These are phyloP conservation scores for Kodamaea sagamina DNA, from an alignment of 805 yeast genomes.

Conservation along the genomic window DNA sequence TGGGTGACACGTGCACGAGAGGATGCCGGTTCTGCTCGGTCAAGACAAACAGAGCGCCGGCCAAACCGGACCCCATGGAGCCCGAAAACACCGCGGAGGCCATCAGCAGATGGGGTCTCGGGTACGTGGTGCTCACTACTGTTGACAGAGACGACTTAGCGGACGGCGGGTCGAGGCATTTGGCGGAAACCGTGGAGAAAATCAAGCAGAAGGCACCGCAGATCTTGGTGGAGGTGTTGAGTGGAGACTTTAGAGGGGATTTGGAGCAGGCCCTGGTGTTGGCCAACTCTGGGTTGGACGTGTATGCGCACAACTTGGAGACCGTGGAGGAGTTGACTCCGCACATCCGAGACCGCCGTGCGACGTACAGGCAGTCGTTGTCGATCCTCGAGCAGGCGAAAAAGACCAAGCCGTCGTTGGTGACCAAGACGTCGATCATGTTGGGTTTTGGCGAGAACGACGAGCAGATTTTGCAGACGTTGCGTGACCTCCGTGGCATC, in stretches of 20 bases:
- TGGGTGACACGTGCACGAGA: slow-evolving; percentile 98
- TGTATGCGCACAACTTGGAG: slow-evolving; percentile 95
- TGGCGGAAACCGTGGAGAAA: slow-evolving; percentile 80
- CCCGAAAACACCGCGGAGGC: slow-evolving; percentile 99
- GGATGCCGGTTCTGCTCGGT: slow-evolving; percentile 99
- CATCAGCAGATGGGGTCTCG: slow-evolving; percentile 95
- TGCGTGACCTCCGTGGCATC: slow-evolving; percentile 72
- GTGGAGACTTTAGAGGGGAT: slow-evolving; percentile 96
- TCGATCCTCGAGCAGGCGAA: slow-evolving; percentile 81
- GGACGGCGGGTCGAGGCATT: slow-evolving; percentile 93
- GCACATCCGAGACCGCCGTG: slow-evolving; percentile 92
- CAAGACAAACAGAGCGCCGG: slow-evolving; percentile 86
- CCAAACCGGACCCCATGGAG: slow-evolving; percentile 89
- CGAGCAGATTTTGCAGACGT: slow-evolving; percentile 76
- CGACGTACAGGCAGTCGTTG: slow-evolving; percentile 88
- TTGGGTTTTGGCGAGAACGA: slow-evolving; percentile 96
- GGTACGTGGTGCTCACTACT: slow-evolving; percentile 95
- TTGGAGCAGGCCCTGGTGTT: slow-evolving; percentile 73
- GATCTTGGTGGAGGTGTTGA: slow-evolving; percentile 85
- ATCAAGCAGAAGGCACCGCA: slow-evolving; percentile 90
- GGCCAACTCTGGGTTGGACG: slow-evolving; percentile 88
- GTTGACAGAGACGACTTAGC: slow-evolving; percentile 94
- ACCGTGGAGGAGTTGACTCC: slow-evolving; percentile 96
- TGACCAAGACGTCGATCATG: slow-evolving; percentile 95
- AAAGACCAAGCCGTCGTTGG: slow-evolving; percentile 64